Evolutionary conservation across 306 rosid genomes (phyloP), one percentile per base, ranked within the genome.

Genomic region (Malus orientalis): DNA sequence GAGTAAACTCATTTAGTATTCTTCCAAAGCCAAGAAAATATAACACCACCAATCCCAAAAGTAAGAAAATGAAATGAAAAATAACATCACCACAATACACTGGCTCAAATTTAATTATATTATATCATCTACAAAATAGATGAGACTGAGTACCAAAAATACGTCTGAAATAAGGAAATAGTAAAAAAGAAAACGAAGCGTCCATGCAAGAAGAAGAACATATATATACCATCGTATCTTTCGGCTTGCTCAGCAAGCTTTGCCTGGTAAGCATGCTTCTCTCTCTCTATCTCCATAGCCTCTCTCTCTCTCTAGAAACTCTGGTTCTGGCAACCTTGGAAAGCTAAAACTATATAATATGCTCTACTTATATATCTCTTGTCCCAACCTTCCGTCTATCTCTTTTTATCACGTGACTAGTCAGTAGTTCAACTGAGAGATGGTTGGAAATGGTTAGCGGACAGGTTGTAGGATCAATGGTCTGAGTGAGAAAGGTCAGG

Each of bases 171-270:
- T 7, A 6, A 22, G 45, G 45, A 38, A 51, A 65, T 14, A 4
- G 22, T 2, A 30, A 33, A 42, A 9, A 4, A 25, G 53, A 2
- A 2, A 18, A 3, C 36, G 1, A 59, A 33, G 14, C 8, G 67
- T 72, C 33, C 33, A 36, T 72, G 67, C 67, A 72, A 53, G 77
- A 78, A 29, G 76, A 78, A 20, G 62, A 58, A 1, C 7, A 30
- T 7, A 38, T 7, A 38, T 8, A 38, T 85, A 82, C 88, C 86
- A 38, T 79, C 86, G 14, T 85, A 79, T 85, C 88, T 74, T 69
- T 82, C 88, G 30, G 88, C 82, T 74, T 85, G 88, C 63, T 85
- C 88, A 5, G 86, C 82, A 67, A 85, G 84, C 49, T 74, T 82
- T 32, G 88, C 88, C 61, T 23, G 69, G 84, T 82, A 85, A 47